Conservation (phyloP, 192 early-diverging fungal species). For the Glomus cerebriforme region DNA sequence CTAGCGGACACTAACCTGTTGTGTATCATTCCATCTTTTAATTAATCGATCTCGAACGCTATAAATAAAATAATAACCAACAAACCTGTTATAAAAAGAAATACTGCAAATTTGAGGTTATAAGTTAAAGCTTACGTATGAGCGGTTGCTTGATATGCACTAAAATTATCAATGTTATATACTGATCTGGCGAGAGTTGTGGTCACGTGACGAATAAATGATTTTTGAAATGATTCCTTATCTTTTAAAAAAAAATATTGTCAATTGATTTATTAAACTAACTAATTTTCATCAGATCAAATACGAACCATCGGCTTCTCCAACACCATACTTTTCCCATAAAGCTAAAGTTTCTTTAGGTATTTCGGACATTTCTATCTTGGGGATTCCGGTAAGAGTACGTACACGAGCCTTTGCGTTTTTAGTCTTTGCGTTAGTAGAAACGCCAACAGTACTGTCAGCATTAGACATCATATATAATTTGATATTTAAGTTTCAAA, state of each 20-base stretch:
- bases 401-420: conserved; percentile 40
- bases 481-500: too few species aligned
- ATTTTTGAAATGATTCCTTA: conserved; percentile 72
- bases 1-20: conserved; percentile 54
- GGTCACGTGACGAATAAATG: conserved; percentile 87
- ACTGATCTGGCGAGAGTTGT: conserved; percentile 89
- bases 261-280: neutral
- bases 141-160: conserved; percentile 91
- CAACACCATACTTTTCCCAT: conserved; percentile 42
- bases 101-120: neutral
- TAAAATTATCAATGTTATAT: conserved; percentile 90
- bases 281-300: neutral
- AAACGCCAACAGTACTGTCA: neutral
- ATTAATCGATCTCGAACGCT: conserved; percentile 91
- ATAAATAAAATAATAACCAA: neutral
- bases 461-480: too few species aligned
- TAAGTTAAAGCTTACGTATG: conserved; percentile 60
- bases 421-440: neutral
- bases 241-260: conserved; percentile 47
- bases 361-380: conserved; percentile 30
- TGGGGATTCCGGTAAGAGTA: conserved; percentile 33
- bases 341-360: conserved; percentile 26
- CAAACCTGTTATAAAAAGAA: neutral
- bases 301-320: conserved; percentile 37
- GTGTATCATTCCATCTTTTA: conserved; percentile 93